Percentiles rank a stretch among this genome's conserved stretches.
Conservation (phyloP, 345 rosid species). For the sweet orange (Citrus sinensis) region DVS_A1.0 CM039162.1:30903001-30903500, state of each 20-base stretch:
- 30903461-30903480: conserved; percentile 38
- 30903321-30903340: conserved; percentile 56
- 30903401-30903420: background rate
- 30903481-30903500: conserved; percentile 17
- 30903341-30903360: conserved; percentile 80
- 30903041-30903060: conserved; percentile 88
- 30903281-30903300: conserved; percentile 73
- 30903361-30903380: conserved; percentile 76
- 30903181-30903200: conserved; percentile 92
- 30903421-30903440: background rate
- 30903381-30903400: conserved; percentile 89
- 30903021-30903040: conserved; percentile 47
- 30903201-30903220: conserved; percentile 76
- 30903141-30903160: conserved; percentile 79
- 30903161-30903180: conserved; percentile 89
- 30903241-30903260: conserved; percentile 78
- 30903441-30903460: conserved; percentile 9
- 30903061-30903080: conserved; percentile 83
- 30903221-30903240: conserved; percentile 78
- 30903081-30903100: conserved; percentile 96
- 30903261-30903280: conserved; percentile 92
- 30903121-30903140: conserved; percentile 70
- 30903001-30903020: conserved; percentile 86
- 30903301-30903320: conserved; percentile 45
- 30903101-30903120: conserved; percentile 81